These are phyloP conservation scores for Erodium texanum DNA, from an alignment of 441 rosid genomes.

Conservation along the genomic window DNA sequence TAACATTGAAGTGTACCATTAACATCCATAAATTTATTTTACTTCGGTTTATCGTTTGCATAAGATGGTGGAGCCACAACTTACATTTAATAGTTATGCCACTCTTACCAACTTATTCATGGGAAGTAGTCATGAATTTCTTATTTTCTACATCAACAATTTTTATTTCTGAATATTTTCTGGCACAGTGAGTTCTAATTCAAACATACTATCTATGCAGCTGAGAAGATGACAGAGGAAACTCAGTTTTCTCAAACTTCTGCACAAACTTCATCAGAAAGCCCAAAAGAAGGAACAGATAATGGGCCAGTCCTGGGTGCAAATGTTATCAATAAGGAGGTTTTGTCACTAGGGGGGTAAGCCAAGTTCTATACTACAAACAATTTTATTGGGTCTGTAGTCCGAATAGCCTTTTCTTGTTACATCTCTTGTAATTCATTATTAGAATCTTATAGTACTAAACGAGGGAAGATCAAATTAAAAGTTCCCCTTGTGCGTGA, in stretches of 20 bases:
- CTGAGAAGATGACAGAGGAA: constrained; percentile 35
- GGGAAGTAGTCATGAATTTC: constrained; percentile 13
- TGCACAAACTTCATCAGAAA: constrained; percentile 15
- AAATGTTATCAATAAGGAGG: constrained; percentile 21
- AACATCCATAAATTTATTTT: constrained; percentile 10
- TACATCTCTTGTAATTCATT: background rate
- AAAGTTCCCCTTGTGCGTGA: background rate
- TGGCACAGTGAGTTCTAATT: constrained; percentile 23
- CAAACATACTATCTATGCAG: constrained; percentile 35
- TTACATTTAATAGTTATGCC: constrained; percentile 12
- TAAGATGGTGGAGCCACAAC: constrained; percentile 16
- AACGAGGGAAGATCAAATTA: background rate
- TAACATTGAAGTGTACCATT: constrained; percentile 11
- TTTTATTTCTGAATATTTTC: too few species aligned
- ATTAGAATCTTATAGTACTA: background rate
- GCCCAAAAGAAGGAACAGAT: constrained; percentile 28
- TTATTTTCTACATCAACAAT: constrained; percentile 9
- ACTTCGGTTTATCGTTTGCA: constrained; percentile 13
- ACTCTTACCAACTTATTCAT: constrained; percentile 16
- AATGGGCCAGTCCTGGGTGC: constrained; percentile 26
- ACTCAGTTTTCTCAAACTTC: constrained; percentile 30
- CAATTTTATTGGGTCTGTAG: constrained; percentile 1
- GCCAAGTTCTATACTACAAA: constrained; percentile 21
- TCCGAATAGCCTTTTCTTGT: background rate
- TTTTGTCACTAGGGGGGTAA: constrained; percentile 47